These are phyloP conservation scores for Paracoccidioides brasiliensis DNA, from an alignment of 2,329 filamentous ascomycete species.

Conservation along the genomic window DNA sequence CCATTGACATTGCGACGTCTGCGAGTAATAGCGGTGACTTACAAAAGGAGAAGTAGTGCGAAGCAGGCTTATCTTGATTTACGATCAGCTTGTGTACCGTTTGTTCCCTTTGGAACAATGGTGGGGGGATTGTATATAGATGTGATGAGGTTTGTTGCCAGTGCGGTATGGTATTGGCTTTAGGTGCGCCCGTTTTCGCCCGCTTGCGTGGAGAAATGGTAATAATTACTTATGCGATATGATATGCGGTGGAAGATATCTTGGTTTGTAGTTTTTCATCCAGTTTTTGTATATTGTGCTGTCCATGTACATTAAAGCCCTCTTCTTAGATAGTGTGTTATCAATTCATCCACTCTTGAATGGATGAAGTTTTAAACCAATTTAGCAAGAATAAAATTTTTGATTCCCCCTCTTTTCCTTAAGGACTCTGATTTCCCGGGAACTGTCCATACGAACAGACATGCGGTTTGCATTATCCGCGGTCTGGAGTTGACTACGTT, in stretches of 20 bases:
- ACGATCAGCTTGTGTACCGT: neutral
- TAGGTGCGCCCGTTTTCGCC: too few relatives aligned
- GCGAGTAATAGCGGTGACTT: neutral
- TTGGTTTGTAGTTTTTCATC: neutral
- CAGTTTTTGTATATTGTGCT: too few relatives aligned
- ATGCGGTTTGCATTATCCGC: neutral
- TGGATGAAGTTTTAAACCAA: neutral
- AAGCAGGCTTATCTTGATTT: neutral
- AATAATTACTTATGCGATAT: neutral
- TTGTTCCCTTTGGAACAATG: too few relatives aligned
- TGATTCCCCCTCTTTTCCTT: neutral
- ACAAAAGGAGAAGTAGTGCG: neutral
- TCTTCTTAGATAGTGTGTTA: neutral
- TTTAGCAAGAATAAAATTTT: neutral
- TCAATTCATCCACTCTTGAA: neutral
- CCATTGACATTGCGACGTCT: neutral
- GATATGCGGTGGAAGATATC: neutral
- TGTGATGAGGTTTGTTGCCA: too few relatives aligned
- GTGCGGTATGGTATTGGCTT: too few relatives aligned
- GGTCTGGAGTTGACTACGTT: neutral
- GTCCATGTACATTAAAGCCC: too few relatives aligned
- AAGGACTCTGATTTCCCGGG: neutral
- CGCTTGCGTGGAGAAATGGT: neutral
- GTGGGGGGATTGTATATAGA: neutral
- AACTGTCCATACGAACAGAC: neutral